Conservation (phyloP, 192 early-diverging fungal genomes). For the Gonapodya sp. region DNA sequence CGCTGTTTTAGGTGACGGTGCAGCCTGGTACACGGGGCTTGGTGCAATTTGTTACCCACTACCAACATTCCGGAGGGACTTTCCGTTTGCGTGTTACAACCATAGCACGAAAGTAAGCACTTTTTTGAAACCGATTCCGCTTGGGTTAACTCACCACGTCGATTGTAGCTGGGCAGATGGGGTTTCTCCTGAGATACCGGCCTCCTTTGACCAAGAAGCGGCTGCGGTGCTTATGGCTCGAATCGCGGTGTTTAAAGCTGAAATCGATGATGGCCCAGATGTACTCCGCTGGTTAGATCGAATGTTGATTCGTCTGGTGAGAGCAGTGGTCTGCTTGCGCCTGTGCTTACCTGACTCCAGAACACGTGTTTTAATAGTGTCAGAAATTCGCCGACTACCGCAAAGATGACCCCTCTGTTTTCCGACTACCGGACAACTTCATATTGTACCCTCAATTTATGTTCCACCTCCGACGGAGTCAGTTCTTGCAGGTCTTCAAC, state of each 20-base stretch:
- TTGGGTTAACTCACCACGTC: neutral
- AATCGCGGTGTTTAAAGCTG: constrained; percentile 93
- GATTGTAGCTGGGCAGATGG: constrained; percentile 56
- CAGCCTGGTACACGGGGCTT: constrained; percentile 76
- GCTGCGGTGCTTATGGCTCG: constrained; percentile 95
- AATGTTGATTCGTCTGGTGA: constrained; percentile 88
- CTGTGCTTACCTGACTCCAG: neutral
- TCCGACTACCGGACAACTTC: constrained; percentile 85
- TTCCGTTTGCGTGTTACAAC: constrained; percentile 90
- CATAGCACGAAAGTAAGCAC: constrained; percentile 70
- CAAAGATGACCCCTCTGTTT: constrained; percentile 87
- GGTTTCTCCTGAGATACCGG: constrained; percentile 70
- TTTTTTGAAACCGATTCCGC: neutral
- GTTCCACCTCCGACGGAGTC: constrained; percentile 93
- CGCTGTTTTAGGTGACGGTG: constrained; percentile 45
- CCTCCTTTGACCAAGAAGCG: constrained; percentile 95
- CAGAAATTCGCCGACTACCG: constrained; percentile 94
- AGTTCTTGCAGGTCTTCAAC: constrained; percentile 98
- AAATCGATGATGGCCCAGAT: constrained; percentile 93
- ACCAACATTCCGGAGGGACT: constrained; percentile 88
- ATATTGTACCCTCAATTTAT: constrained; percentile 99
- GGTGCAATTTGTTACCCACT: constrained; percentile 91
- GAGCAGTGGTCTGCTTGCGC: constrained; percentile 10
- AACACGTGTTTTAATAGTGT: constrained; percentile 37
- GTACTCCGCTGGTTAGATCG: constrained; percentile 96